Evolutionary conservation across 2,329 filamentous ascomycete species (phyloP).

Genomic region (Cryphonectria nitschkei): DNA sequence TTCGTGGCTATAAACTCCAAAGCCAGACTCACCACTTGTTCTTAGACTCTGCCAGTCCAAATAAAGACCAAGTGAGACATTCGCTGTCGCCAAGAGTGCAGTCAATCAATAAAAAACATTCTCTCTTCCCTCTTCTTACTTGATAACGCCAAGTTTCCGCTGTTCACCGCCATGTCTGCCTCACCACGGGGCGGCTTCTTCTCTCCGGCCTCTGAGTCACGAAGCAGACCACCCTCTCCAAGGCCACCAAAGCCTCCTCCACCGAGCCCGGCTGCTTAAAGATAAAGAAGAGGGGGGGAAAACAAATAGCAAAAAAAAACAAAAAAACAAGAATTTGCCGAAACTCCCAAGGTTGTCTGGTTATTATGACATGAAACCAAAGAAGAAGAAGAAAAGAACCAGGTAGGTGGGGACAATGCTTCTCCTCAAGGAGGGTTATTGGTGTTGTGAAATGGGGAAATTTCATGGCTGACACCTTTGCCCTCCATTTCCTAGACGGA

Average conservation of each 20-base stretch:
- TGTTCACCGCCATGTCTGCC: background rate
- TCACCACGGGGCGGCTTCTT: background rate
- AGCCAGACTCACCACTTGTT: background rate
- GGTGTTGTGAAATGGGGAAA: background rate
- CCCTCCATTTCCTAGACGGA: background rate
- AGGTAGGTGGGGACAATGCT: background rate
- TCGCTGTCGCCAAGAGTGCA: background rate
- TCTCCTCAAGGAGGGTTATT: background rate
- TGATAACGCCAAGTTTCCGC: no score
- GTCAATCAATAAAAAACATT: background rate
- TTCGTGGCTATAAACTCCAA: background rate
- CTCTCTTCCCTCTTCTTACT: background rate
- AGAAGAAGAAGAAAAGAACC: background rate
- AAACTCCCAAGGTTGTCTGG: background rate
- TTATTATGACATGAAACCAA: background rate
- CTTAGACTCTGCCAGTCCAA: background rate
- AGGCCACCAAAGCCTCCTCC: conserved; percentile 44
- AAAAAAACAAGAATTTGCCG: no score
- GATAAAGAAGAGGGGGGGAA: background rate
- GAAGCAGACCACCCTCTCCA: conserved; percentile 44
- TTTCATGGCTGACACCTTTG: background rate
- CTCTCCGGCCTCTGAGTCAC: conserved; percentile 19
- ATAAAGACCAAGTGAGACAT: background rate
- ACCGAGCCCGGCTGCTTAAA: conserved; percentile 18
- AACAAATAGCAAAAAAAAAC: no score